Evolutionary conservation across 345 rosid species (phyloP).

Genomic region (Leavenworthia alabamica): DNA sequence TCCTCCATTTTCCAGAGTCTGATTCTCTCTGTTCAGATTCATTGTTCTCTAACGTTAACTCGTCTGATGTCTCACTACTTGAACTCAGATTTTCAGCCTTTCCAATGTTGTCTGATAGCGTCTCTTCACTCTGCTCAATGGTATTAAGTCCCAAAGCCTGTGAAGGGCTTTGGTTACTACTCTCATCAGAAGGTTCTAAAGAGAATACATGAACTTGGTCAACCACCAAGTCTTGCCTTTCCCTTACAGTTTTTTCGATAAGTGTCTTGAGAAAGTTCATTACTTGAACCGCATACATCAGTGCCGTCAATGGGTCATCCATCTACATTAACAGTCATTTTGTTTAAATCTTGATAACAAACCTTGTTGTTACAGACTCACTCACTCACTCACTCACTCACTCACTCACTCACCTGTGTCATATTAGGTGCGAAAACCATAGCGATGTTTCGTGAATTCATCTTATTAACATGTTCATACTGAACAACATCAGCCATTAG

Average conservation of each 20-base stretch:
- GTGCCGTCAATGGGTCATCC: conserved; percentile 91
- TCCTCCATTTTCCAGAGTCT: conserved; percentile 13
- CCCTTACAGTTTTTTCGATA: conserved; percentile 46
- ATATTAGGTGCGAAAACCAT: conserved; percentile 99
- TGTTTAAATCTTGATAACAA: not conserved
- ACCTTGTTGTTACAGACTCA: conserved; percentile 16
- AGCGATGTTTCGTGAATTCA: conserved; percentile 92
- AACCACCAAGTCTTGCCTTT: conserved; percentile 53
- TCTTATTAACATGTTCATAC: conserved; percentile 70
- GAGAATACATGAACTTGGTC: conserved; percentile 38
- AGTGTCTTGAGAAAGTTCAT: conserved; percentile 95
- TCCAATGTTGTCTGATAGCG: conserved; percentile 37
- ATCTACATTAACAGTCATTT: conserved; percentile 42
- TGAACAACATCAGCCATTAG: conserved; percentile 93
- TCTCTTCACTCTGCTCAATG: conserved; percentile 36
- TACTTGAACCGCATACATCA: conserved; percentile 94
- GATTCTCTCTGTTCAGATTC: not conserved
- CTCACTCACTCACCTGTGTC: conserved; percentile 94
- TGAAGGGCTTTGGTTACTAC: conserved; percentile 53
- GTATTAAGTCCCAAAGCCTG: conserved; percentile 28
- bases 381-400: too few relatives aligned
- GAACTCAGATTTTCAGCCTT: conserved; percentile 13
- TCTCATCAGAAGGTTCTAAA: conserved; percentile 59
- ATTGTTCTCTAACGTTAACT: conserved; percentile 2
- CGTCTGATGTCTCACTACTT: conserved; percentile 31